These are phyloP conservation scores for Suillus discolor DNA, from an alignment of 768 basidiomycete genomes.

Conservation along the genomic window DNA sequence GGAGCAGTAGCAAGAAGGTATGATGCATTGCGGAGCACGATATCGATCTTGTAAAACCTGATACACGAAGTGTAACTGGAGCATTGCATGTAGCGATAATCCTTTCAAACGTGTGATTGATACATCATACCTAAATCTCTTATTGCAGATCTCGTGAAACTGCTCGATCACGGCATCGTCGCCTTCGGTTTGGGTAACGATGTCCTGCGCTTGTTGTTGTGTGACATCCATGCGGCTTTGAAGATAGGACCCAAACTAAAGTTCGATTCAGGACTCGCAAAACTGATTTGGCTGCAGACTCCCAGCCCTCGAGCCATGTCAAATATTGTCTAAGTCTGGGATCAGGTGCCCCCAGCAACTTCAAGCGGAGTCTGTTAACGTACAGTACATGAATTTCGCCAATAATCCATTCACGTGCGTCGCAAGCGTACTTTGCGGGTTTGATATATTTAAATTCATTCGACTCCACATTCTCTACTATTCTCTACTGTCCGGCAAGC, in stretches of 20 bases:
- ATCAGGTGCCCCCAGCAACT: not conserved
- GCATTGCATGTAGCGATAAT: slow-evolving; percentile 11
- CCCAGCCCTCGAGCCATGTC: too few species aligned
- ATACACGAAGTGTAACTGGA: slow-evolving; percentile 29
- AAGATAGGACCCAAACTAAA: not conserved
- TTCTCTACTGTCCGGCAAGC: not conserved
- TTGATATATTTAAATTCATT: not conserved
- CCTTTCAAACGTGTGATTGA: not conserved
- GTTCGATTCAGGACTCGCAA: not conserved
- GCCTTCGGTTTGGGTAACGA: slow-evolving; percentile 30
- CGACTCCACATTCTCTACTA: not conserved
- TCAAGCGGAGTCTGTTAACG: not conserved
- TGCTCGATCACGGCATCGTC: slow-evolving; percentile 17
- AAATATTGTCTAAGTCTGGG: too few species aligned
- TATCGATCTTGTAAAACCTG: slow-evolving; percentile 30
- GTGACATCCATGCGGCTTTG: slow-evolving; percentile 19
- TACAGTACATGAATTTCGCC: too few species aligned
- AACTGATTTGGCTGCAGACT: too few species aligned
- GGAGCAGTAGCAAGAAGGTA: slow-evolving; percentile 25
- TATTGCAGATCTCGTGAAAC: slow-evolving; percentile 24
- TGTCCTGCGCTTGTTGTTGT: slow-evolving; percentile 30
- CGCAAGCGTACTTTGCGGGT: too few species aligned
- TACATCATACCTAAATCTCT: slow-evolving; percentile 34
- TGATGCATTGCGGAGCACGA: slow-evolving; percentile 24
- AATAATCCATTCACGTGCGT: too few species aligned